Evolutionary conservation across 441 rosid genomes (phyloP).

Genomic region (Adansonia gregorii): DNA sequence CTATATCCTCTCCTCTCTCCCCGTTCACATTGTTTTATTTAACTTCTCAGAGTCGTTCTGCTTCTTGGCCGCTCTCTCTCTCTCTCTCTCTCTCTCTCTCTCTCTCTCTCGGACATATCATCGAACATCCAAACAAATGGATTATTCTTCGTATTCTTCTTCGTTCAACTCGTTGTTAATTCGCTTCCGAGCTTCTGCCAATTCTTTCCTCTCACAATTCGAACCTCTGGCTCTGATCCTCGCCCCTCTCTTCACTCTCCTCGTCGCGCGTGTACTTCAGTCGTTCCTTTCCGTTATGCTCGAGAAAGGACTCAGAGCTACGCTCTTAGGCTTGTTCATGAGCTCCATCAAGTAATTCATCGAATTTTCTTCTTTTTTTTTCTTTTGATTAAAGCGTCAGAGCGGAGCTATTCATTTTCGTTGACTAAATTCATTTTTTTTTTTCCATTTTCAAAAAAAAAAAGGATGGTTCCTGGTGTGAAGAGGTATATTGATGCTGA

Average conservation of each 20-base stretch:
- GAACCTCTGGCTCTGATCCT: conserved; percentile 74
- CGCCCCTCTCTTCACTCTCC: conserved; percentile 65
- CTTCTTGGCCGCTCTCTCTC: too few relatives aligned
- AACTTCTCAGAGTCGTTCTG: too few relatives aligned
- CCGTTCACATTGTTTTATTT: too few relatives aligned
- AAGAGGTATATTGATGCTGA: conserved; percentile 81
- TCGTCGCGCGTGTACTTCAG: conserved; percentile 55
- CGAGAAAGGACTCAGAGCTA: conserved; percentile 72
- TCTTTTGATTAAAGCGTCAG: background rate
- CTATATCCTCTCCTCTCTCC: too few relatives aligned
- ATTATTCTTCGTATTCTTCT: conserved; percentile 23
- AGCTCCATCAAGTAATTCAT: conserved; percentile 60
- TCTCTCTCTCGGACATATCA: too few relatives aligned
- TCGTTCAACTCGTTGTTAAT: conserved; percentile 38
- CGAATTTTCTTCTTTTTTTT: background rate
- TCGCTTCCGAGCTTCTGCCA: conserved; percentile 52
- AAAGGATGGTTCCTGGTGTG: conserved; percentile 79
- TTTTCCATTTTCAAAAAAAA: conserved; percentile 2
- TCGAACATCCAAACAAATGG: conserved; percentile 33
- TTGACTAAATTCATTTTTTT: background rate
- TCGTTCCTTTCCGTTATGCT: conserved; percentile 49
- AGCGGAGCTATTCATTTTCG: background rate
- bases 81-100: too few relatives aligned
- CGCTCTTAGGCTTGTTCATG: conserved; percentile 57
- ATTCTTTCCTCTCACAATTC: conserved; percentile 59